These are phyloP conservation scores for Phanerochaete carnosa DNA, from an alignment of 768 basidiomycete species.

Conservation along the genomic window DNA sequence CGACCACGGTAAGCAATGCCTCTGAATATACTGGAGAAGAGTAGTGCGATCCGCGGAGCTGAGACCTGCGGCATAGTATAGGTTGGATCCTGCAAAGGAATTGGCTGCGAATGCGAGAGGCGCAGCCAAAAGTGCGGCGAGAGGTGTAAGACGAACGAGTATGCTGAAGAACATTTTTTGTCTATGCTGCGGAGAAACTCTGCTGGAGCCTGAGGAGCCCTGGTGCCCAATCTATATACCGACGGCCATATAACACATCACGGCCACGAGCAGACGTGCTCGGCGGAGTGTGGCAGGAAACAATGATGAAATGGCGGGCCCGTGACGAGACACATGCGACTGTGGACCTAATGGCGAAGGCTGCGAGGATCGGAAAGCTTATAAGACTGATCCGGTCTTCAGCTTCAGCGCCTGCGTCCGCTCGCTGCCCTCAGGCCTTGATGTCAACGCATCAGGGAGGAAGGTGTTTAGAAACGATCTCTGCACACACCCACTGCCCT, in stretches of 20 bases:
- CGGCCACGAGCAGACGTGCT: not conserved
- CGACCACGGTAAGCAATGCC: not conserved
- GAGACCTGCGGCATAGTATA: constrained; percentile 25
- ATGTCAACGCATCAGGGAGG: not conserved
- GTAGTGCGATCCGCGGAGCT: constrained; percentile 14
- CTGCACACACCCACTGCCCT: not conserved
- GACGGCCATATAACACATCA: not conserved
- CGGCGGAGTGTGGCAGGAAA: not conserved
- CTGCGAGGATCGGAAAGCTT: not conserved
- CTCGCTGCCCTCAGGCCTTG: no score
- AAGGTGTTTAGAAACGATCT: not conserved
- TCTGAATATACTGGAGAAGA: constrained; percentile 12
- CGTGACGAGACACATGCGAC: not conserved
- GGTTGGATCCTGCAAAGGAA: constrained; percentile 21
- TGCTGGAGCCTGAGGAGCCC: not conserved
- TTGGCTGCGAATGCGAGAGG: constrained; percentile 9
- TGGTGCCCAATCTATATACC: not conserved
- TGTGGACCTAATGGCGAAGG: not conserved
- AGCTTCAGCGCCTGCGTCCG: no score
- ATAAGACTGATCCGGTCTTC: not conserved
- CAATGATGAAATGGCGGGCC: not conserved
- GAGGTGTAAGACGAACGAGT: not conserved
- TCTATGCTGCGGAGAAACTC: not conserved
- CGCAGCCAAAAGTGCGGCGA: not conserved
- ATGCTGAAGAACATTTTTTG: not conserved